Evolutionary conservation across 495 filamentous ascomycete genomes (phyloP), one percentile per base, ranked within the genome.

Genomic region (Halenospora varia): DNA sequence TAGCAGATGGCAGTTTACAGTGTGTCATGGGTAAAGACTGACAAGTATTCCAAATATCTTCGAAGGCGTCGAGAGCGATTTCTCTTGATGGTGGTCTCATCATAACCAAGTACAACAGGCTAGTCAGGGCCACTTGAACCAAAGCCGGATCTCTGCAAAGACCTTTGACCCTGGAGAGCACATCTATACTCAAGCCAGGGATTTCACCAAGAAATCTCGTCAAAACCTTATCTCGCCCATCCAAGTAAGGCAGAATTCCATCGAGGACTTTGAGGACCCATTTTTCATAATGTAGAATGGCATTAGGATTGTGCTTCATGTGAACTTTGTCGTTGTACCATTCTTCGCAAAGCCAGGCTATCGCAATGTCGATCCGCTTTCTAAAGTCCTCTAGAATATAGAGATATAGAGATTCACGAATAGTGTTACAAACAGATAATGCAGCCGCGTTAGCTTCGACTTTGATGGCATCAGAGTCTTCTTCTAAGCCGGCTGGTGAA

Each of bases 271-370:
- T 85, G 53, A 91, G 72, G 11, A 84, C 82, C 84, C 89, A 96
- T 64, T 80, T 83, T 53, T 90, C 85, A 68, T 96, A 97, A 62
- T 93, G 79, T 25, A 81, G 65, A 8, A 77, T 71, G 8, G 78
- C 70, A 0, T 77, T 71, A n/a, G 68, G 64, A 2, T 74, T 73
- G 9, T 67, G 62, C 18, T 74, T 73, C 45, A 76, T 73, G 42
- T 79, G 73, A 22, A 96, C 70, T 40, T 82, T 82, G 68, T 96
- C 95, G 66, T 90, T 94, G 72, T 96, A 97, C 93, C 93, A 99
- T 71, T 99, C 94, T 70, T 99, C 94, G 64, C 87, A 92, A 23
- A 97, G 76, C 94, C 94, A 99, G 17, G 85, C 81, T 52, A 96
- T 86, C 2, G 89, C 92, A 35, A 91, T 79, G 55, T 90, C 91